Conservation (phyloP, 805 yeast species). For the Candida andamanensis region DNA sequence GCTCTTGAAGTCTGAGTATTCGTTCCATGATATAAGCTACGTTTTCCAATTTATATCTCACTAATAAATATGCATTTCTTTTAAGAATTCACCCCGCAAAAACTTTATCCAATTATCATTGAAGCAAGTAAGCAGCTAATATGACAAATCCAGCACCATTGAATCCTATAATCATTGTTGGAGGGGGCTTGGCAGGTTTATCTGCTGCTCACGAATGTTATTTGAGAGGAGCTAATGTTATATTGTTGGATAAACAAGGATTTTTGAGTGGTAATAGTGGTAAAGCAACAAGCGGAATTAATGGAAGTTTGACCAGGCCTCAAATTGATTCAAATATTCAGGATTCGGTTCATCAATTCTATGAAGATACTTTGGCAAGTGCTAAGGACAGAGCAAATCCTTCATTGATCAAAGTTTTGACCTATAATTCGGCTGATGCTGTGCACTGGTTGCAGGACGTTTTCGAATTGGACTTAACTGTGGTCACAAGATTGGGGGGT, state of each 20-base stretch:
- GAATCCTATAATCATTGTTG: slow-evolving; percentile 49
- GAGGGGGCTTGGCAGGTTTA: slow-evolving; percentile 63
- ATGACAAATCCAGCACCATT: slow-evolving; percentile 14
- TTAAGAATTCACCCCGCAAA: background rate
- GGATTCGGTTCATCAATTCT: slow-evolving; percentile 58
- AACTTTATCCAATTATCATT: too few species aligned
- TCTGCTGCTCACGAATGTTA: slow-evolving; percentile 57
- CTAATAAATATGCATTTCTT: slow-evolving; percentile 12
- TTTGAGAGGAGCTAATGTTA: slow-evolving; percentile 48
- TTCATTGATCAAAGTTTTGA: slow-evolving; percentile 52
- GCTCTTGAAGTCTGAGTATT: slow-evolving; percentile 67
- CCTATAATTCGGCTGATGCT: slow-evolving; percentile 60
- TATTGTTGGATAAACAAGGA: slow-evolving; percentile 54
- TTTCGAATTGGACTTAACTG: slow-evolving; percentile 56
- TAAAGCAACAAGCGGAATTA: slow-evolving; percentile 64
- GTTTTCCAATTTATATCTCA: slow-evolving; percentile 95
- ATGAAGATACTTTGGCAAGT: slow-evolving; percentile 61
- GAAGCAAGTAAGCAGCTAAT: too few species aligned
- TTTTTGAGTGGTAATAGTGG: slow-evolving; percentile 62
- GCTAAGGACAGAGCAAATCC: slow-evolving; percentile 59
- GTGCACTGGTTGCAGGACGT: slow-evolving; percentile 68
- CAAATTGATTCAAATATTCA: slow-evolving; percentile 46
- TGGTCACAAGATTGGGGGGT: slow-evolving; percentile 77
- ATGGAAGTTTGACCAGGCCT: slow-evolving; percentile 65
- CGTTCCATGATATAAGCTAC: slow-evolving; percentile 66